Evolutionary conservation across 768 basidiomycete genomes (phyloP).

Genomic region (Mycena venus): DNA sequence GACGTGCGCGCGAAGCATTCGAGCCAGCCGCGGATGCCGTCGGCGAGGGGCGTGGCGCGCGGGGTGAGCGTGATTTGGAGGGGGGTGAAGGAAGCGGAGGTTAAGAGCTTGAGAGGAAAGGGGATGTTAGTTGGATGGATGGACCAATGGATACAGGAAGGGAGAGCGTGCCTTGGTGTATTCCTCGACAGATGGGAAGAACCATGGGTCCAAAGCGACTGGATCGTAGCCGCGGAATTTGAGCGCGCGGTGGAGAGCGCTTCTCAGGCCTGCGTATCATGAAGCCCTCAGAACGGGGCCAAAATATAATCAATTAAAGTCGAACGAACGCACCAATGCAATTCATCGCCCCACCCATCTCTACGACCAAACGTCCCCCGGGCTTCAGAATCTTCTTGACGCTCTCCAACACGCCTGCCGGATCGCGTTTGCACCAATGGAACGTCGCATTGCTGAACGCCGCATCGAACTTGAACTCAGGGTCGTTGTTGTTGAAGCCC

Average conservation of each 20-base stretch:
- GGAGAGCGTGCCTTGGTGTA: constrained; percentile 67
- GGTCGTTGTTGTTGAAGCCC: constrained; percentile 40
- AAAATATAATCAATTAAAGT: not conserved
- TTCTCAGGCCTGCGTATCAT: too few relatives aligned
- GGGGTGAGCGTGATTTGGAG: constrained; percentile 68
- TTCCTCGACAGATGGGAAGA: constrained; percentile 80
- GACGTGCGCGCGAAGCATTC: constrained; percentile 72
- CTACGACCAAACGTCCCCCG: constrained; percentile 80
- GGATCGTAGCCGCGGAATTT: constrained; percentile 70
- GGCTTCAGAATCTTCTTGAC: constrained; percentile 72
- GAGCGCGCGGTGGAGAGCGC: constrained; percentile 67
- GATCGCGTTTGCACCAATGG: constrained; percentile 89
- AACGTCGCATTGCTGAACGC: constrained; percentile 86
- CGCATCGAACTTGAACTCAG: constrained; percentile 69
- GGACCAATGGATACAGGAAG: too few relatives aligned
- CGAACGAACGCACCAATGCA: constrained; percentile 67
- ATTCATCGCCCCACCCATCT: constrained; percentile 86
- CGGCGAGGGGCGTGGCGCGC: constrained; percentile 64
- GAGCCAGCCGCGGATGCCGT: constrained; percentile 75
- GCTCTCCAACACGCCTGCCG: constrained; percentile 72
- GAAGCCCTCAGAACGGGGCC: not conserved
- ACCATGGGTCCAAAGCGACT: constrained; percentile 81
- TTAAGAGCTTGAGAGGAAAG: constrained; percentile 69
- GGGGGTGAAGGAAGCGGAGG: constrained; percentile 68
- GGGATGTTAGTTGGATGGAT: constrained; percentile 10